Percentiles rank a stretch among this genome's conserved stretches.
Evolutionary conservation across 768 basidiomycete genomes (phyloP).

Genomic region (Hirschioporus abietinus): DNA sequence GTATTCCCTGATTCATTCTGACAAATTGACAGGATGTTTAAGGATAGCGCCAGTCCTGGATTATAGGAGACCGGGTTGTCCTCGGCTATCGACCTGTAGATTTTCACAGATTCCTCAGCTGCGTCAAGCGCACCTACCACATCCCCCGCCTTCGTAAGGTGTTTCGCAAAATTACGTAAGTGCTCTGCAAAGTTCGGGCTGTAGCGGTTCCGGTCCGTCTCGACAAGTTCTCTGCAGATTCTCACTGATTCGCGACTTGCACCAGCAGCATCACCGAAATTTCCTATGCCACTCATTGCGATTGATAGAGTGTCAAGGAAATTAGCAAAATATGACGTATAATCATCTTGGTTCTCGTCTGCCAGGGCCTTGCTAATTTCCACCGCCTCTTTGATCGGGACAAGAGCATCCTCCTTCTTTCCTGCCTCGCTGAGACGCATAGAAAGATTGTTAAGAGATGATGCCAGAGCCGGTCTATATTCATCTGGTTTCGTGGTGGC

Average conservation of each 20-base stretch:
- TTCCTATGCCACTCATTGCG: conserved; percentile 6
- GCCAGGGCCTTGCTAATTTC: not conserved
- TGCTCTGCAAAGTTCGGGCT: not conserved
- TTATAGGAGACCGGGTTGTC: not conserved
- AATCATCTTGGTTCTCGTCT: not conserved
- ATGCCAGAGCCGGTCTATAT: conserved; percentile 2
- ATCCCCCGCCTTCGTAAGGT: not conserved
- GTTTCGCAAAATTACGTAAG: not conserved
- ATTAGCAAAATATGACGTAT: conserved; percentile 1
- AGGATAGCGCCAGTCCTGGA: conserved; percentile 4
- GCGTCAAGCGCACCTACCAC: not conserved
- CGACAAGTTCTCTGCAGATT: not conserved
- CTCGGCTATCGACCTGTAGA: not conserved
- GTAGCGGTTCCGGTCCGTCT: not conserved
- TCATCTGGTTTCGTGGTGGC: not conserved
- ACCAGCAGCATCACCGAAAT: conserved; percentile 6
- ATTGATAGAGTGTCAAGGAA: conserved; percentile 9
- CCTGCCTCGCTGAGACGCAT: conserved; percentile 9
- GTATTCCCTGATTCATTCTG: not conserved
- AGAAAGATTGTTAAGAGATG: conserved; percentile 6
- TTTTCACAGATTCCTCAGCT: not conserved
- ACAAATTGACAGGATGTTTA: conserved; percentile 9
- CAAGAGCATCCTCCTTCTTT: not conserved
- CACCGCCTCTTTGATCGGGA: not conserved
- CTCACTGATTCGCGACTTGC: conserved; percentile 8